Base-by-base conservation (phyloP, 345 rosid genomes). In the Salix brachista region DNA sequence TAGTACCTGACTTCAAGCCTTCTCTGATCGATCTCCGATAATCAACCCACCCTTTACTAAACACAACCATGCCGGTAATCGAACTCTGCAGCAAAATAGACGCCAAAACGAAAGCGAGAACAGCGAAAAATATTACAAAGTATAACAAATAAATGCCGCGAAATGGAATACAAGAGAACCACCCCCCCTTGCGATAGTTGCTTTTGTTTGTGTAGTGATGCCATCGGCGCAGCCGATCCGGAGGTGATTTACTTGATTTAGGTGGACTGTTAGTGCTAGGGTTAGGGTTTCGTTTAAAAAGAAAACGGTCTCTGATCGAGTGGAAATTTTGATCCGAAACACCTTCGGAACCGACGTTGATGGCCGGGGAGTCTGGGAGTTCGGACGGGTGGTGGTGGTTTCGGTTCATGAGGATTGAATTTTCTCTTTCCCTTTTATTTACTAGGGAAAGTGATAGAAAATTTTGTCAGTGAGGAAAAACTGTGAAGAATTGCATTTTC, bases 41-140 rank as follows among this genome's bases (percentile, higher is more conserved):
- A 52, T 80, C 91, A 70, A 73, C 81, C 72, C 87, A 66, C 25
- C 94, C 93, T 70, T 81, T 91, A 81, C 90, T 82, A 23, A 83
- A 87, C 67, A 91, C 79, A 71, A 84, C 73, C 62, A 36, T 34
- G 8, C 84, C 72, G 26, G 87, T 77, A 75, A 95, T 90, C 78
- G 98, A 93, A 87, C 88, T 89, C 85, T 96, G 98, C 78, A 95
- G 76, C 74, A 93, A 75, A 80, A 93, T 64, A 37, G 96, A 89
- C 36, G 94, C 94, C 87, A 92, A 79, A 21, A 89, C 90, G 73
- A 91, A 96, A 8, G 88, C 92, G 58, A 91, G 85, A 28, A 91
- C 93, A 46, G 90, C 87, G 73, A 90, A 84, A 34, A 87, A 83
- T 11, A 93, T 74, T 37, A 88, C 75, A 65, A 83, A 80, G 84